Evolutionary conservation across 176 grass and related monocot genomes (phyloP).

Genomic region (Urochloa ruziziensis): DNA sequence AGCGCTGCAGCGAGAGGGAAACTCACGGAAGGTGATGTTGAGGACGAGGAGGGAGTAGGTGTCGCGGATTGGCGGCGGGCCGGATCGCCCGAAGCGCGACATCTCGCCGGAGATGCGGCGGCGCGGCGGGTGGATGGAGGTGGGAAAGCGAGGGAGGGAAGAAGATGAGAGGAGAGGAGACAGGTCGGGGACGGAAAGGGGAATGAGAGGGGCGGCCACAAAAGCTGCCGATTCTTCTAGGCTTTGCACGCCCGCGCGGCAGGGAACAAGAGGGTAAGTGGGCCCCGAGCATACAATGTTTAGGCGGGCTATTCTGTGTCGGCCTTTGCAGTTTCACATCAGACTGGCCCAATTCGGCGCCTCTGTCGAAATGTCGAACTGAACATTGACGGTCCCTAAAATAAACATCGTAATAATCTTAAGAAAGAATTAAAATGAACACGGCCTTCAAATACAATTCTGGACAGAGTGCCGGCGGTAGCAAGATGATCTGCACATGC

Average conservation of each 20-base stretch:
- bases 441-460: background rate
- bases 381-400: background rate
- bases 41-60: constrained; percentile 96
- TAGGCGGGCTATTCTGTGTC: background rate
- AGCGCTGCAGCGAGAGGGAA: background rate
- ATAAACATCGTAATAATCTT: background rate
- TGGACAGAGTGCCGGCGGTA: background rate
- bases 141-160: background rate
- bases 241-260: constrained; percentile 19
- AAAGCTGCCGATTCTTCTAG: constrained; percentile 35
- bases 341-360: background rate
- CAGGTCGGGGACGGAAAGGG: background rate
- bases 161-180: background rate
- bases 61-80: constrained; percentile 79
- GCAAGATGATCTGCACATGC: background rate
- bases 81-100: constrained; percentile 92
- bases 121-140: constrained; percentile 17
- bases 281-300: background rate
- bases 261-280: background rate
- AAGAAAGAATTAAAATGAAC: background rate
- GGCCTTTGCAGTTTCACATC: background rate
- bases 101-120: constrained; percentile 42
- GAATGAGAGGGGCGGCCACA: background rate
- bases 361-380: background rate
- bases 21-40: constrained; percentile 87